phyloP scores from a whole-genome alignment of 2,329 filamentous ascomycete genomes.

The Chaetomium olivaceum region DNA sequence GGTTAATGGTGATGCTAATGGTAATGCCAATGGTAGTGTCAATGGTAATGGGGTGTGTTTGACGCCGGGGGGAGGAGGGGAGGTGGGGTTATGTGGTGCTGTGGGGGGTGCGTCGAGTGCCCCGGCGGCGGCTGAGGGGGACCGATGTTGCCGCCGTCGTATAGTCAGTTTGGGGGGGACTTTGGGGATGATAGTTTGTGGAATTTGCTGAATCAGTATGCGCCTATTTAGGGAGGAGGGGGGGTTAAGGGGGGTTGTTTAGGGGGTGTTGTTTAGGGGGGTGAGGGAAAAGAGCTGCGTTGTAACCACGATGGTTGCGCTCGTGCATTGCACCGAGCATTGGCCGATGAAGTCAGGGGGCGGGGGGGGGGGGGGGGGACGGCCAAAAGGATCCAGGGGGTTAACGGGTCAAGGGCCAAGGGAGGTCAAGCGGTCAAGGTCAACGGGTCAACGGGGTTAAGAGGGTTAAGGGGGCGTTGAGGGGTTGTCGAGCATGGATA shows the following conservation, averaged over 20 bases:
- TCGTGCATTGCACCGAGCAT: too few species aligned
- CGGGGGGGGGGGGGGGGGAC: too few species aligned
- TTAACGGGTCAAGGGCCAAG: too few species aligned
- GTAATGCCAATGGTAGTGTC: not conserved
- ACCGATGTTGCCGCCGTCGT: not conserved
- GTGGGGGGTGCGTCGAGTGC: not conserved
- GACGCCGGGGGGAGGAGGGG: not conserved
- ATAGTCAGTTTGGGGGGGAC: constrained; percentile 33
- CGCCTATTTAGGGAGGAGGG: constrained; percentile 20
- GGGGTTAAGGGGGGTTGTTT: too few species aligned
- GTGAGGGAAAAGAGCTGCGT: too few species aligned
- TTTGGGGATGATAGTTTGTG: constrained; percentile 38
- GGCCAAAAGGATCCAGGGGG: too few species aligned
- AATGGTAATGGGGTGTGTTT: not conserved
- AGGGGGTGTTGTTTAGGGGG: not conserved
- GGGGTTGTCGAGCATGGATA: not conserved
- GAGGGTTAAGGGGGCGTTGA: not conserved
- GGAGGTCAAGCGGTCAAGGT: too few species aligned
- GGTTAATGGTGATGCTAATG: not conserved
- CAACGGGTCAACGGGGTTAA: not conserved
- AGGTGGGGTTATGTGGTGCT: not conserved
- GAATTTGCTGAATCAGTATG: constrained; percentile 37
- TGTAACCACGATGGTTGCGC: too few species aligned
- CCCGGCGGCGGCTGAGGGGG: not conserved
- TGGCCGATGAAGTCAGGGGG: too few species aligned